A percentile compares a stretch with the other conserved stretches of the same genome.
These are phyloP conservation scores for Auricularia sp. DNA, from an alignment of 768 basidiomycete species.

Conservation along the genomic window DNA sequence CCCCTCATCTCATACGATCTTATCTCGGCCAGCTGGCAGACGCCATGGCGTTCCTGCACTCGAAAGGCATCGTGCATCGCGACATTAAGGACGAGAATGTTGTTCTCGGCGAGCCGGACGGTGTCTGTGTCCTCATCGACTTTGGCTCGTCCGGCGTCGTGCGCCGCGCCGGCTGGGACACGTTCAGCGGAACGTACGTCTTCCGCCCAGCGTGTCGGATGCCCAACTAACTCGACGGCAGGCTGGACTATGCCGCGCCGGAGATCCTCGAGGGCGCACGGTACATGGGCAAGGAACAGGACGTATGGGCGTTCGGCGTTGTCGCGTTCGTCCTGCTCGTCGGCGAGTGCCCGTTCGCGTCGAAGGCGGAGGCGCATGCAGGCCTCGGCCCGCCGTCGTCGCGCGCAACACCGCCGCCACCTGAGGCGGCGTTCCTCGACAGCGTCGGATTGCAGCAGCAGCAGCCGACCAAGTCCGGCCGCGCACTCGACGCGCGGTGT, in stretches of 20 bases:
- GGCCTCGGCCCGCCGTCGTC: slow-evolving; percentile 54
- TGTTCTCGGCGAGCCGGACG: slow-evolving; percentile 59
- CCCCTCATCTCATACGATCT: slow-evolving; percentile 59
- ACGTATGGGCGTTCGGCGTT: slow-evolving; percentile 97
- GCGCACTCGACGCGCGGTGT: slow-evolving; percentile 72
- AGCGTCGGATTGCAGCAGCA: background rate
- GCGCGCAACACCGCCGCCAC: slow-evolving; percentile 34
- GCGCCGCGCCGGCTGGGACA: slow-evolving; percentile 80
- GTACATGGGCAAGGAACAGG: slow-evolving; percentile 93
- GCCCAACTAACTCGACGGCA: slow-evolving; percentile 18
- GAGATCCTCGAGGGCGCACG: slow-evolving; percentile 93
- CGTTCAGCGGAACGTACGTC: slow-evolving; percentile 86
- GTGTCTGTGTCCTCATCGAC: slow-evolving; percentile 87
- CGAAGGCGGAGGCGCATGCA: slow-evolving; percentile 82
- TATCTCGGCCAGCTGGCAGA: slow-evolving; percentile 93
- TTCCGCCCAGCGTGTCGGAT: slow-evolving; percentile 11
- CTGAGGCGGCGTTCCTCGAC: background rate
- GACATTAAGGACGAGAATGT: slow-evolving; percentile 99
- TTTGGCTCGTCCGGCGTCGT: slow-evolving; percentile 89
- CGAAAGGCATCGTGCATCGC: slow-evolving; percentile 89
- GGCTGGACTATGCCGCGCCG: slow-evolving; percentile 89
- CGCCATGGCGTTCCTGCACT: slow-evolving; percentile 79
- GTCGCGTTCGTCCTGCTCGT: slow-evolving; percentile 91
- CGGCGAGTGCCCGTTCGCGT: slow-evolving; percentile 88
- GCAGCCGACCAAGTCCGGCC: slow-evolving; percentile 42